These are phyloP conservation scores for Musa balbisiana DNA, from an alignment of 202 grass and related monocot species.

Conservation along the genomic window DNA sequence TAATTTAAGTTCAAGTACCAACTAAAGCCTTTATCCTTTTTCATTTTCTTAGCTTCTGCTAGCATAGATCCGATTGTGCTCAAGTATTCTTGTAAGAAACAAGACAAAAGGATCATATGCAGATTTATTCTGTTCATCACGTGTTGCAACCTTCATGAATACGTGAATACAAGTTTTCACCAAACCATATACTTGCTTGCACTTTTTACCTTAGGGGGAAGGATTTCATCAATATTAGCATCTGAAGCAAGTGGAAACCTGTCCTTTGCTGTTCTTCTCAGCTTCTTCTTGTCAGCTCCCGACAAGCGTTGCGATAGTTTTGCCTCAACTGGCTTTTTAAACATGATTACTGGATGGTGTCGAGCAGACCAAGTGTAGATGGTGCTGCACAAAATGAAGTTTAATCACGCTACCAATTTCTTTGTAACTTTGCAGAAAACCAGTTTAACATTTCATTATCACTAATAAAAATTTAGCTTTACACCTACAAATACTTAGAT, in stretches of 20 bases:
- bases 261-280: constrained; percentile 72
- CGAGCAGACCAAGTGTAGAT: neutral
- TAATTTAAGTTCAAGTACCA: too few relatives aligned
- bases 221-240: constrained; percentile 64
- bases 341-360: constrained; percentile 38
- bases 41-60: too few relatives aligned
- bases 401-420: neutral
- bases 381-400: neutral
- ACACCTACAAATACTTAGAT: neutral
- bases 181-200: too few relatives aligned
- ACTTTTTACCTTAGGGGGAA: constrained; percentile 65
- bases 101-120: neutral
- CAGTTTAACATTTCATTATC: too few relatives aligned
- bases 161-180: too few relatives aligned
- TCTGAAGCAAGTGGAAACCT: constrained; percentile 71
- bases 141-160: too few relatives aligned
- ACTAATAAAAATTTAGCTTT: neutral
- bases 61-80: too few relatives aligned
- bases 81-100: too few relatives aligned
- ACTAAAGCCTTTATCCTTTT: too few relatives aligned
- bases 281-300: constrained; percentile 94
- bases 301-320: constrained; percentile 76
- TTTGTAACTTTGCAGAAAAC: neutral
- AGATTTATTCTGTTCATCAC: neutral
- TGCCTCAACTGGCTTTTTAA: constrained; percentile 79